Evolutionary conservation across 371 early-diverging fungal species (phyloP).

Genomic region (Fennellomyces sp.): DNA sequence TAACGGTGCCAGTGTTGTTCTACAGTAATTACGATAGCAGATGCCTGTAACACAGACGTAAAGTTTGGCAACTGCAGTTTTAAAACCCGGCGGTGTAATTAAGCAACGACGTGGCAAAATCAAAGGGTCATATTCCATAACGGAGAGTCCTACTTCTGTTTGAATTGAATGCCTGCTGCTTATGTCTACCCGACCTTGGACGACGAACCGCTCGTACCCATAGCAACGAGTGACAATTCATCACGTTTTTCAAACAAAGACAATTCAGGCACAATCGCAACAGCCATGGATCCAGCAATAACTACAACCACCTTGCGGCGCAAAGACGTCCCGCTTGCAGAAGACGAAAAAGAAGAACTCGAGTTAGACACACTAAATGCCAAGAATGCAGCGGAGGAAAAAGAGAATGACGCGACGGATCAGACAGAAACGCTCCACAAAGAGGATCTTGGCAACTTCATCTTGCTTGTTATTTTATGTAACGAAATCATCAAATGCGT

Average conservation of each 20-base stretch:
- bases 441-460: constrained; percentile 67
- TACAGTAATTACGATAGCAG: too few species aligned
- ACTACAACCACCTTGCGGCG: constrained; percentile 31
- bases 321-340: constrained; percentile 23
- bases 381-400: background rate
- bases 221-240: background rate
- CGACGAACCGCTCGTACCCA: constrained; percentile 38
- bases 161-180: constrained; percentile 31
- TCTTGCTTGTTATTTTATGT: constrained; percentile 71
- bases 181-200: constrained; percentile 40
- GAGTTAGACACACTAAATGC: constrained; percentile 25
- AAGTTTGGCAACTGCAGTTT: too few species aligned
- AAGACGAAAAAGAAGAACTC: constrained; percentile 40
- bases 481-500: constrained; percentile 19
- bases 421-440: constrained; percentile 24
- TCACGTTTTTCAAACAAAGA: background rate
- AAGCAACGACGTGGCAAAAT: too few species aligned
- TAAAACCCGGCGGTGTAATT: too few species aligned
- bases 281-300: constrained; percentile 40
- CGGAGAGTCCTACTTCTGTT: background rate
- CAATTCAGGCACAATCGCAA: constrained; percentile 8
- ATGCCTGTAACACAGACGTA: too few species aligned
- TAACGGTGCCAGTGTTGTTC: too few species aligned
- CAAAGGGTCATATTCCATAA: too few species aligned
- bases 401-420: background rate